Conservation (phyloP, 2,329 filamentous ascomycete genomes). For the Colletotrichum tanaceti region DNA sequence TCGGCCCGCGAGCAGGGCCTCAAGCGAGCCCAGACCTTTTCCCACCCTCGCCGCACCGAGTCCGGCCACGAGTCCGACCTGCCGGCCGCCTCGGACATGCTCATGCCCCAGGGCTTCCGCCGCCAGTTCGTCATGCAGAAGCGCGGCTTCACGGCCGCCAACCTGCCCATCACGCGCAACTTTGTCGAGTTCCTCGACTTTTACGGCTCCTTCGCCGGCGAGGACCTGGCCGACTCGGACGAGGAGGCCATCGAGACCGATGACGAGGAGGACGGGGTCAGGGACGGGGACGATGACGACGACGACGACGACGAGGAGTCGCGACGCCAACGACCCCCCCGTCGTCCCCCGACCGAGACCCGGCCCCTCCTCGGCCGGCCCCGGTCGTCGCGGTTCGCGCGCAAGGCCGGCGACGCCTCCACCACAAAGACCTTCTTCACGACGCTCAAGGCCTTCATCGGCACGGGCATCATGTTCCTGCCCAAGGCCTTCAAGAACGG, state of each 20-base stretch:
- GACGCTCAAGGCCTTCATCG: slow-evolving; percentile 81
- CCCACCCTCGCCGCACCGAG: slow-evolving; percentile 55
- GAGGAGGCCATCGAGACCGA: slow-evolving; percentile 68
- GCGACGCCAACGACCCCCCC: slow-evolving; percentile 34
- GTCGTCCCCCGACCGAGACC: slow-evolving; percentile 57
- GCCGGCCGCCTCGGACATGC: slow-evolving; percentile 41
- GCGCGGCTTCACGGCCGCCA: slow-evolving; percentile 42
- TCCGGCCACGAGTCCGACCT: slow-evolving; percentile 41
- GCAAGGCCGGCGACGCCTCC: slow-evolving; percentile 68
- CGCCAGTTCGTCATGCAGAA: slow-evolving; percentile 58
- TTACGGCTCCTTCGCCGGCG: slow-evolving; percentile 81
- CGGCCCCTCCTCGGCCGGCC: slow-evolving; percentile 70
- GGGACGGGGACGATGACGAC: slow-evolving; percentile 51
- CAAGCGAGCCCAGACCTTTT: slow-evolving; percentile 75
- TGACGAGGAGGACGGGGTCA: slow-evolving; percentile 53
- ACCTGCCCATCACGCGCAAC: slow-evolving; percentile 70
- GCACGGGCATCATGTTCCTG: slow-evolving; percentile 84
- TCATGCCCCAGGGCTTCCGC: slow-evolving; percentile 53
- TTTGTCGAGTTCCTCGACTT: slow-evolving; percentile 82
- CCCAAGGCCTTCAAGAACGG: slow-evolving; percentile 84
- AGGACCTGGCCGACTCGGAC: slow-evolving; percentile 71
- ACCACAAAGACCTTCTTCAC: slow-evolving; percentile 83
- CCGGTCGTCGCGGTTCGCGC: slow-evolving; percentile 59
- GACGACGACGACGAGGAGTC: slow-evolving; percentile 50
- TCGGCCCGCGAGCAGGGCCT: slow-evolving; percentile 65